These are phyloP conservation scores for Botrytis sinoallii DNA, from an alignment of 2,329 filamentous ascomycete species.

Conservation along the genomic window DNA sequence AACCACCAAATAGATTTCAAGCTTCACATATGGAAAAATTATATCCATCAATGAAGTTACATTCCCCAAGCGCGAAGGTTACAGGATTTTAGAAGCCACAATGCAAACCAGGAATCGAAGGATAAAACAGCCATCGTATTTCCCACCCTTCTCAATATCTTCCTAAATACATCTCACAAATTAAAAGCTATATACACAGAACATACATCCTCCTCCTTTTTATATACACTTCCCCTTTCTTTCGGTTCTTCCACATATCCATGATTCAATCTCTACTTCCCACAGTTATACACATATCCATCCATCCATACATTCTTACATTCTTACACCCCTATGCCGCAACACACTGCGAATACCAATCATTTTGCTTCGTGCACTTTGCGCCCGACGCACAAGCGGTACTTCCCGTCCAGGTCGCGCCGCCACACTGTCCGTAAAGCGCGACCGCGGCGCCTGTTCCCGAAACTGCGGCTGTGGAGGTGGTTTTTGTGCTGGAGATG, in stretches of 20 bases:
- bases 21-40: not conserved
- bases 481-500: not conserved
- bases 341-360: constrained; percentile 20
- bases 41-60: not conserved
- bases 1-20: not conserved
- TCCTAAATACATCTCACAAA: not conserved
- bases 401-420: not conserved
- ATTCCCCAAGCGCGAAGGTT: not conserved
- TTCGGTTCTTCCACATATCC: not conserved
- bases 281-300: not conserved
- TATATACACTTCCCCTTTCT: not conserved
- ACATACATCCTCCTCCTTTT: not conserved
- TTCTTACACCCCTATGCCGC: not conserved
- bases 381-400: constrained; percentile 5
- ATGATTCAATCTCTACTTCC: not conserved
- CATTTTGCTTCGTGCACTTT: not conserved
- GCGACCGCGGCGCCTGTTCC: not conserved
- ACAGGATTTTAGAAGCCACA: not conserved
- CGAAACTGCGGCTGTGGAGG: not conserved
- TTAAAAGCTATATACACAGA: constrained; percentile 10
- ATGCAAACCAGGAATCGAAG: not conserved
- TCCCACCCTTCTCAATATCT: not conserved
- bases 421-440: constrained; percentile 18
- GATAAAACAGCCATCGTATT: not conserved
- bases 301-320: too few species aligned